phyloP scores from a whole-genome alignment of 495 filamentous ascomycete genomes.

The Xeromyces bisporus region DNA sequence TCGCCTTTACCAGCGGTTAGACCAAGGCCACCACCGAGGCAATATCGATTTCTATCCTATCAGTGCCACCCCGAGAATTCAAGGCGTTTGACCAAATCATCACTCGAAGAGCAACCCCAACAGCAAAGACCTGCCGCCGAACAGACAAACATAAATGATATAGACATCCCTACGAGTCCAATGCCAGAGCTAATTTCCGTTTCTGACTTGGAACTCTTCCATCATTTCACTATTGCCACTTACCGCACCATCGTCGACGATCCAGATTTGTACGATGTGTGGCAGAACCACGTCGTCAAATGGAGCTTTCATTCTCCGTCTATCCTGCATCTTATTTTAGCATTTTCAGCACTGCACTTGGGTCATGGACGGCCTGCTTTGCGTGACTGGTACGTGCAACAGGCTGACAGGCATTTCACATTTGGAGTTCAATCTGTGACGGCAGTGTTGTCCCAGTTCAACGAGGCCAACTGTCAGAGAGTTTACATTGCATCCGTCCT shows the following conservation, averaged over 20 bases:
- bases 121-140: no score
- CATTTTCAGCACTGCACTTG: slow-evolving; percentile 28
- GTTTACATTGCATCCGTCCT: slow-evolving; percentile 31
- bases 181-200: slow-evolving; percentile 11
- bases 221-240: slow-evolving; percentile 20
- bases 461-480: slow-evolving; percentile 22
- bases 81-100: not conserved
- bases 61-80: slow-evolving; percentile 4
- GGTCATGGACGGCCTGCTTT: slow-evolving; percentile 17
- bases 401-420: slow-evolving; percentile 31
- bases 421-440: slow-evolving; percentile 29
- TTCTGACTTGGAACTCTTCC: slow-evolving; percentile 20
- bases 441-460: slow-evolving; percentile 15
- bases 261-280: slow-evolving; percentile 12
- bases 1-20: no score
- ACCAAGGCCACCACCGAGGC: slow-evolving; percentile 1
- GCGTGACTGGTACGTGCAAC: slow-evolving; percentile 11
- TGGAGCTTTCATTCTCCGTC: slow-evolving; percentile 27
- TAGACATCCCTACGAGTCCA: not conserved
- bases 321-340: slow-evolving; percentile 28
- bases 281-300: slow-evolving; percentile 21
- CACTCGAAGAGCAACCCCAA: no score
- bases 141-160: no score
- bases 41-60: slow-evolving; percentile 12
- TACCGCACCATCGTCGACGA: slow-evolving; percentile 15